Evolutionary conservation across 2,329 filamentous ascomycete genomes (phyloP).

Genomic region (Alternaria angustiovoidea): DNA sequence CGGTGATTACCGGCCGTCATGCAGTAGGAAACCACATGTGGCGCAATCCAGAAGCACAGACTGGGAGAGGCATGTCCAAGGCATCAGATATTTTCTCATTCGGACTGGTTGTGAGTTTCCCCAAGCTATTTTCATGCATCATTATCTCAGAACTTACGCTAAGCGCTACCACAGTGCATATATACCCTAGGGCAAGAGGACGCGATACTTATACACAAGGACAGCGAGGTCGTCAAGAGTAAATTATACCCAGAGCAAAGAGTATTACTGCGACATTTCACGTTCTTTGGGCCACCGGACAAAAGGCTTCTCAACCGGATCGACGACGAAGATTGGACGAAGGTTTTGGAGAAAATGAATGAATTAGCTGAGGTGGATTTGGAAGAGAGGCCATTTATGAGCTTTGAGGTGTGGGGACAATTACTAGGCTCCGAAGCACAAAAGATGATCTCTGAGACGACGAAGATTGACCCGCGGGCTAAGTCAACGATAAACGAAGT

Average conservation of each 20-base stretch:
- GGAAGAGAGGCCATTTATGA: constrained; percentile 37
- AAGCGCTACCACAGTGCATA: constrained; percentile 45
- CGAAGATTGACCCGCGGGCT: constrained; percentile 42
- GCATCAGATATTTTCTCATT: constrained; percentile 53
- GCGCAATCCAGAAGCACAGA: constrained; percentile 53
- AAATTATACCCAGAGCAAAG: constrained; percentile 45
- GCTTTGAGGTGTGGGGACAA: constrained; percentile 41
- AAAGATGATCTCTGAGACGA: constrained; percentile 49
- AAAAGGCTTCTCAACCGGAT: constrained; percentile 43
- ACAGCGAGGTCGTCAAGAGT: constrained; percentile 39
- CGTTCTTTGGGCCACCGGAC: constrained; percentile 46
- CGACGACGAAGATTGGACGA: constrained; percentile 36
- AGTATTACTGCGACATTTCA: constrained; percentile 45
- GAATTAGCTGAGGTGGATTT: constrained; percentile 37
- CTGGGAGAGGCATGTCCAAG: constrained; percentile 43
- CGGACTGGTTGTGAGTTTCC: constrained; percentile 48
- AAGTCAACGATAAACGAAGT: constrained; percentile 47
- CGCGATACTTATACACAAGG: constrained; percentile 42
- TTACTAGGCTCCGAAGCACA: constrained; percentile 35
- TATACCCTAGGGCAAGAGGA: constrained; percentile 44
- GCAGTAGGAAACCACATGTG: constrained; percentile 52
- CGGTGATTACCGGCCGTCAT: constrained; percentile 33
- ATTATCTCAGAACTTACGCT: constrained; percentile 22
- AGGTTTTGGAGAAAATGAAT: constrained; percentile 34
- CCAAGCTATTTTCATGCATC: constrained; percentile 11